Evolutionary conservation across 495 filamentous ascomycete species (phyloP).

Genomic region (Tuber borchii): DNA sequence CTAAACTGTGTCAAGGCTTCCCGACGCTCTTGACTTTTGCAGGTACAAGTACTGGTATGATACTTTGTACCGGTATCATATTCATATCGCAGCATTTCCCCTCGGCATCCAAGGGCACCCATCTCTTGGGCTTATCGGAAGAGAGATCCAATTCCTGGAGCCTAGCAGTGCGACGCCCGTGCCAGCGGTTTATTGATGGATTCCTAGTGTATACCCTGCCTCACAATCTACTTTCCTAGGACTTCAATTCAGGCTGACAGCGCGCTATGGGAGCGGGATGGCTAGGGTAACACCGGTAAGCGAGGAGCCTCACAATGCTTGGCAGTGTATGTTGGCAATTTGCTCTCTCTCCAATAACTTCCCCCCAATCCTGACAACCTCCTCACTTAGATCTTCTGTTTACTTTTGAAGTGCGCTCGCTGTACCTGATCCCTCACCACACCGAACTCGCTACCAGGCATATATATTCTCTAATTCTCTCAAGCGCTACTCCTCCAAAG

Average conservation of each 20-base stretch:
- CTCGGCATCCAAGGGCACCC: neutral
- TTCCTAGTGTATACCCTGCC: neutral
- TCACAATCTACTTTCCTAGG: neutral
- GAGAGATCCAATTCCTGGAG: neutral
- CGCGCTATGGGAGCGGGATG: neutral
- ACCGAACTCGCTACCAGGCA: neutral
- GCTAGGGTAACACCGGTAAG: neutral
- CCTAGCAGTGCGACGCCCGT: neutral
- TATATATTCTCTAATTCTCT: neutral
- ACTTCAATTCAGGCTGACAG: neutral
- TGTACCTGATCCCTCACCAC: neutral
- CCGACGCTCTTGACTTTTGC: no score
- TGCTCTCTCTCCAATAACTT: neutral
- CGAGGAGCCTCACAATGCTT: conserved; percentile 1
- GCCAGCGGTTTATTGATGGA: neutral
- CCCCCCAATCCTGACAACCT: neutral
- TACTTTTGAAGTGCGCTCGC: neutral
- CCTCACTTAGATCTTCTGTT: neutral
- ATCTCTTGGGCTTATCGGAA: neutral
- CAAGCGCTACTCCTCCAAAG: neutral
- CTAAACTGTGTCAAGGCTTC: no score
- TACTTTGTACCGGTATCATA: no score
- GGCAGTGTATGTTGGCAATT: neutral
- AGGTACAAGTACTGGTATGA: no score
- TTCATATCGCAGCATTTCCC: neutral